Base-by-base conservation (phyloP, 2,329 filamentous ascomycete genomes). In the Geoglossum cookeanum region DNA sequence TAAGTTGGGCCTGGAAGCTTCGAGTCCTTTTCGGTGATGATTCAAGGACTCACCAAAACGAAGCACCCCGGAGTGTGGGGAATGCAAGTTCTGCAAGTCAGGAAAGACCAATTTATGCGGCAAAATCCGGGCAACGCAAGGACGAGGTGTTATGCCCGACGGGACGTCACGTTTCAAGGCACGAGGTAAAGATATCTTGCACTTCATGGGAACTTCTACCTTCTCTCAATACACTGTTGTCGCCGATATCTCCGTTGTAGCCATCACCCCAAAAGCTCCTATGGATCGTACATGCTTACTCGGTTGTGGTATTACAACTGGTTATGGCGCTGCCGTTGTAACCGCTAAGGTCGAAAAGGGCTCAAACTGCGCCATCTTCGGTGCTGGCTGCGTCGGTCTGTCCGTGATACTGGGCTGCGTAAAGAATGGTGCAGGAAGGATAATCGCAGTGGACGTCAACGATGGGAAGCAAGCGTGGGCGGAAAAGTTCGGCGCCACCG, bases 21-120 rank as follows among this genome's bases (percentile, higher is more conserved):
- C 33, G n/a, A 52, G 53, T 35, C 49, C 45, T 45, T 57, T 48
- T 56, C 39, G 33, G 29, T 54, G 57, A 52, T 48, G 13, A n/a
- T 15, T 57, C 35, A 42, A 57, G 48, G 53, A 37, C 37, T 48
- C 62, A 64, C 58, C 29, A 35, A 22, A 22, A 17, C 48, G 27
- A 67, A 94, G 89, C 78, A 97, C 90, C 52, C 92, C 92, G 63
- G 91, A 97, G 76, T 97, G 92, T 77, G 78, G 81, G 64, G 91
- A 97, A 72, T 98, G 92, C 83, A 97, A 97, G 77, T 97, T 97
- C 80, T 98, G 92, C 84, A 92, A 88, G 73, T 97, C 91, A 47
- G 92, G 91, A 75, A 98, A 98, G 83, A 97, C 91, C 67, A 95
- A 97, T 75, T 85, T 97, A 59, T 97, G 91, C 75, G 92, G 92